Base-by-base conservation (phyloP, 163 green algal genomes). In the Trebouxiophyceae sp. region DNA sequence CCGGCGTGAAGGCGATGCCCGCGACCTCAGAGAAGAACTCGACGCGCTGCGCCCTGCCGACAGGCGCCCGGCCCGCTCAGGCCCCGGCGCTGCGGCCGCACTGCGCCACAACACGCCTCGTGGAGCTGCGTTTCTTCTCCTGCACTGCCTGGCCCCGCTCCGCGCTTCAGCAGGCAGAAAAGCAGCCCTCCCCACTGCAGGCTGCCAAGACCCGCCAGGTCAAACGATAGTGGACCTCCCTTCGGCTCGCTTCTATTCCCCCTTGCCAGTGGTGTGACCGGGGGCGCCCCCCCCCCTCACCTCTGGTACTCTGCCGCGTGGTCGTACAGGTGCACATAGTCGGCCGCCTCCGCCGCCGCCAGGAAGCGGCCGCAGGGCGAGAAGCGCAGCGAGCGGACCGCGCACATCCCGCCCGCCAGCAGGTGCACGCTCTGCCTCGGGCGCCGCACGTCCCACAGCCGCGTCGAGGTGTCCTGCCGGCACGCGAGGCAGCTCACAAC, bases 1-100 rank as follows among this genome's bases (percentile, higher is more conserved):
- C 78, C 4, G 91, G 91, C 1, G 71, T 86, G 81, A 97, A 97
- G 27, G 67, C 65, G 22, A 91, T 74, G 24, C 90, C 90, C 3
- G 81, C 70, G 7, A 97, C 81, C 76, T 98, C 92, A 0, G 92
- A 92, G 77, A 97, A 98, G n/a, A 97, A 55, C 63, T 97, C 91
- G 8, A 97, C 81, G 54, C 89, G 73, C 39, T 86, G 80, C 54
- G 54, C 54, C 50, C 68, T 74, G 50, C 58, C 55, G 5, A 26
- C 50, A 44, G 23, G 56, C 33, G 1, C 32, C 12, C 22, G 56
- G 23, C 50, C 2, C 20, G 22, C 50, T 58, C n/a, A 65, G 5
- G 8, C 27, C n/a, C 1, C n/a, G 16, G 19, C 5, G 24, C 4
- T 62, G 22, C 16, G 5, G 24, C 16, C 7, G 6, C 24, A 29